phyloP scores from a whole-genome alignment of 192 early-diverging fungal genomes.

The Entomortierella beljakovae region DNA sequence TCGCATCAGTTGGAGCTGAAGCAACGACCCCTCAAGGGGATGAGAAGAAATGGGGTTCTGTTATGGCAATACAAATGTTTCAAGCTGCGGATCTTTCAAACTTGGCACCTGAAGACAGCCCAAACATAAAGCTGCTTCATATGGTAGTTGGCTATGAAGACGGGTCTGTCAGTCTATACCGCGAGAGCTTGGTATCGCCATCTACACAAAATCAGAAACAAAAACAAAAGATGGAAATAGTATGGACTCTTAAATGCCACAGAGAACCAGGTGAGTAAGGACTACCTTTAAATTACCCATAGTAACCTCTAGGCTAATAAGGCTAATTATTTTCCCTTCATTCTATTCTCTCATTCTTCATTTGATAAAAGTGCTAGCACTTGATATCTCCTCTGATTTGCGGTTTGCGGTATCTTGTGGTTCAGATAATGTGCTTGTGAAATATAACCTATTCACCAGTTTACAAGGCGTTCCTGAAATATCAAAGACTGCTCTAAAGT shows the following conservation, averaged over 20 bases:
- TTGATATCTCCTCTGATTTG: conserved; percentile 43
- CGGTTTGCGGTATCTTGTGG: conserved; percentile 50
- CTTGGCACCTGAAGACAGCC: too few species aligned
- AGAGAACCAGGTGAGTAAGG: conserved; percentile 37
- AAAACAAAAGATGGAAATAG: conserved; percentile 15
- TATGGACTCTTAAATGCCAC: conserved; percentile 50
- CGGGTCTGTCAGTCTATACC: conserved; percentile 42
- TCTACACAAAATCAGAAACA: neutral
- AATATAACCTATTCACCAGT: conserved; percentile 27
- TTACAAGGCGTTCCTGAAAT: conserved; percentile 32
- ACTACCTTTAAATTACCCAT: neutral
- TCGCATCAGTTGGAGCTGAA: conserved; percentile 22
- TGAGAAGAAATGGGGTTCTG: conserved; percentile 41
- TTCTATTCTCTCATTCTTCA: neutral
- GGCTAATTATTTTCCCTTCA: too few species aligned
- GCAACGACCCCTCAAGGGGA: neutral
- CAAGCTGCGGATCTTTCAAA: neutral
- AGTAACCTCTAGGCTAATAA: too few species aligned
- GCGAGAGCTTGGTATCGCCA: neutral
- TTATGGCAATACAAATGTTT: conserved; percentile 39
- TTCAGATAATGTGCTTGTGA: conserved; percentile 51
- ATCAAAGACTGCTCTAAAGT: conserved; percentile 16
- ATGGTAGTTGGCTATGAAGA: conserved; percentile 55
- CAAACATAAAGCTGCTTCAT: too few species aligned
- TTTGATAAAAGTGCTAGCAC: conserved; percentile 28